Conservation (phyloP, 2,329 filamentous ascomycete species). For the Ophiostoma angusticollis region DNA sequence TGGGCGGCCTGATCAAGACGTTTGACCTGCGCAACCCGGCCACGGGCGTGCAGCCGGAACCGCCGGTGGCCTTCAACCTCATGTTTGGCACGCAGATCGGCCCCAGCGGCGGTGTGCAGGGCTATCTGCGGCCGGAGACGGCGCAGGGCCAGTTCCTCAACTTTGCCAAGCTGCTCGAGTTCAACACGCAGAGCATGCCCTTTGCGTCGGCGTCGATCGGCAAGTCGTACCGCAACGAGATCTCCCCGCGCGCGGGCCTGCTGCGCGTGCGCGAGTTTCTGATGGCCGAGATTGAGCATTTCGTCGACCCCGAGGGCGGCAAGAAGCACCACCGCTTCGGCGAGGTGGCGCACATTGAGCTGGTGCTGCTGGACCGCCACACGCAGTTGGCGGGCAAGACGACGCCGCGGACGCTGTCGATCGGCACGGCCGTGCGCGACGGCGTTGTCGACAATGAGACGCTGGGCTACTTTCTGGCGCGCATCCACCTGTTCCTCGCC, state of each 20-base stretch:
- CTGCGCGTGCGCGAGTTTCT: slow-evolving; percentile 92
- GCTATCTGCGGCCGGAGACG: slow-evolving; percentile 85
- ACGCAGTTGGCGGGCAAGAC: slow-evolving; percentile 83
- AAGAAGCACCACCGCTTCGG: slow-evolving; percentile 88
- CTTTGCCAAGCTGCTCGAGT: slow-evolving; percentile 85
- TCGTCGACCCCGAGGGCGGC: slow-evolving; percentile 83
- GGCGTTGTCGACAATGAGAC: slow-evolving; percentile 93
- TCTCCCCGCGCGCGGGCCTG: slow-evolving; percentile 83
- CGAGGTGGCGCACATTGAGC: slow-evolving; percentile 71
- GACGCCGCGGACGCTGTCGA: slow-evolving; percentile 54
- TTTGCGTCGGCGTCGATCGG: slow-evolving; percentile 96
- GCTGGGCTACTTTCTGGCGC: slow-evolving; percentile 89
- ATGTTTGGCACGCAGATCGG: slow-evolving; percentile 98
- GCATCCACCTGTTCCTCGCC: slow-evolving; percentile 81
- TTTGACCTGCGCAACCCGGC: slow-evolving; percentile 81
- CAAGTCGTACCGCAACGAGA: slow-evolving; percentile 97
- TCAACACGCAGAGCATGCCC: slow-evolving; percentile 89
- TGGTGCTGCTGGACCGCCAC: slow-evolving; percentile 71
- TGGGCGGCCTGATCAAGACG: slow-evolving; percentile 80
- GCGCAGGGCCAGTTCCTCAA: slow-evolving; percentile 97
- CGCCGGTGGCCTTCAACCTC: slow-evolving; percentile 88
- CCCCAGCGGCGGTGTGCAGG: slow-evolving; percentile 69
- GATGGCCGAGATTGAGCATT: slow-evolving; percentile 99
- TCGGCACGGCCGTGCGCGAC: slow-evolving; percentile 74
- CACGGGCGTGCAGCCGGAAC: slow-evolving; percentile 61